Conservation (phyloP, 805 yeast genomes). For the Pichia heedii region DNA sequence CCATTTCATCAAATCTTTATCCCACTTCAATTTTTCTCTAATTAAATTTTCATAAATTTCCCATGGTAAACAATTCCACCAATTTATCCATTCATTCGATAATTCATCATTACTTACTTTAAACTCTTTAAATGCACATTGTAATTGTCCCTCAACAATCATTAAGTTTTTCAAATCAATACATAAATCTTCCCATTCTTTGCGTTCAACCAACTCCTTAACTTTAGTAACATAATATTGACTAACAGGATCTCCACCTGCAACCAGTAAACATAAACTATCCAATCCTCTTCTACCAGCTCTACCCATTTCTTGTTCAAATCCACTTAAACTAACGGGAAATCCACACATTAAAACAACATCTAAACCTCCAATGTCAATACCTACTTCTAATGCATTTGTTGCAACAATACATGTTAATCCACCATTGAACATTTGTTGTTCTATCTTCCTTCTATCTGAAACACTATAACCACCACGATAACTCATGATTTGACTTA, state of each 20-base stretch:
- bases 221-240: slow-evolving; percentile 74
- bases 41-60: slow-evolving; percentile 16
- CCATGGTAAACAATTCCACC: slow-evolving; percentile 14
- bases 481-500: slow-evolving; percentile 77
- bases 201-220: slow-evolving; percentile 39
- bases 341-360: slow-evolving; percentile 91
- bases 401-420: slow-evolving; percentile 86
- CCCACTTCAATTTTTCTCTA: slow-evolving; percentile 32
- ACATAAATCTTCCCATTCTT: slow-evolving; percentile 48
- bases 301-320: slow-evolving; percentile 94
- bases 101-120: slow-evolving; percentile 43
- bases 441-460: slow-evolving; percentile 82
- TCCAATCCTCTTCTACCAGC: slow-evolving; percentile 88
- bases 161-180: slow-evolving; percentile 52
- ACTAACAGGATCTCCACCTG: slow-evolving; percentile 77
- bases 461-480: slow-evolving; percentile 88
- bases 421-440: slow-evolving; percentile 82
- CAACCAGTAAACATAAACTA: slow-evolving; percentile 77
- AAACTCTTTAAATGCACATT: slow-evolving; percentile 67
- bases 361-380: slow-evolving; percentile 88
- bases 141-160: slow-evolving; percentile 74
- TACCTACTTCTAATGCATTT: slow-evolving; percentile 90
- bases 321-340: slow-evolving; percentile 76
- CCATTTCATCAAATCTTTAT: slow-evolving; percentile 36
- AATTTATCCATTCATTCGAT: slow-evolving; percentile 13